Percentiles rank a stretch among this genome's conserved stretches.
phyloP scores from a whole-genome alignment of 768 basidiomycete species.

The Lyophyllum decastes region DNA sequence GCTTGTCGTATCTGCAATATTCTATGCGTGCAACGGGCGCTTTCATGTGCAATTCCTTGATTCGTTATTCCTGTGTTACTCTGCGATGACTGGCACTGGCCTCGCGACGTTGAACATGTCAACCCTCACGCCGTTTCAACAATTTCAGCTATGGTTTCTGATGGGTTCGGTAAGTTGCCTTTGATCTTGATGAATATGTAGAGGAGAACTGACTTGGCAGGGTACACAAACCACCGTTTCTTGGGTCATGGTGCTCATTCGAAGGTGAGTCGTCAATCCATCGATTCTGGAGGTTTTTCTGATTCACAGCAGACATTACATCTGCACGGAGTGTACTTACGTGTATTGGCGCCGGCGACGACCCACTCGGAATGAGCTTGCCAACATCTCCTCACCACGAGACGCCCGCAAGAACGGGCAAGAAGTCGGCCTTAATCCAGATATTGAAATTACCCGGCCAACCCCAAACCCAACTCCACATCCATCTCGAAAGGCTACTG shows the following conservation, averaged over 20 bases:
- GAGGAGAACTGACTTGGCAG: constrained; percentile 18
- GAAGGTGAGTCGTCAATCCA: constrained; percentile 39
- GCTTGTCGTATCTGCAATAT: constrained; percentile 60
- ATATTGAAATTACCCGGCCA: constrained; percentile 17
- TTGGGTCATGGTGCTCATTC: constrained; percentile 68
- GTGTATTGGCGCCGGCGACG: constrained; percentile 24
- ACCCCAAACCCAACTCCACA: constrained; percentile 23
- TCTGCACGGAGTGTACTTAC: constrained; percentile 43
- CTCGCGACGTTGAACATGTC: constrained; percentile 51
- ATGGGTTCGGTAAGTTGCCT: constrained; percentile 46
- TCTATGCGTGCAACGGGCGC: constrained; percentile 64
- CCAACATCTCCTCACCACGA: constrained; percentile 23
- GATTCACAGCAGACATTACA: constrained; percentile 36
- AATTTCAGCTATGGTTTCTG: constrained; percentile 52
- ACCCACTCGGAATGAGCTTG: constrained; percentile 15
- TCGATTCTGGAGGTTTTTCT: neutral
- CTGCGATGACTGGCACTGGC: constrained; percentile 55
- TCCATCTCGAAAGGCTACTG: constrained; percentile 2
- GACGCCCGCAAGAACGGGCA: constrained; percentile 9
- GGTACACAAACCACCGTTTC: constrained; percentile 54
- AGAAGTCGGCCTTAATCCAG: constrained; percentile 10
- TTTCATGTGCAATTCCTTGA: constrained; percentile 54
- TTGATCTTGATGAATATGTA: neutral
- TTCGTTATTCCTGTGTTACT: constrained; percentile 61
- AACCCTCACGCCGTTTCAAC: constrained; percentile 48